Evolutionary conservation across 2,329 filamentous ascomycete genomes (phyloP).

Genomic region (Scleromitrula shiraiana): DNA sequence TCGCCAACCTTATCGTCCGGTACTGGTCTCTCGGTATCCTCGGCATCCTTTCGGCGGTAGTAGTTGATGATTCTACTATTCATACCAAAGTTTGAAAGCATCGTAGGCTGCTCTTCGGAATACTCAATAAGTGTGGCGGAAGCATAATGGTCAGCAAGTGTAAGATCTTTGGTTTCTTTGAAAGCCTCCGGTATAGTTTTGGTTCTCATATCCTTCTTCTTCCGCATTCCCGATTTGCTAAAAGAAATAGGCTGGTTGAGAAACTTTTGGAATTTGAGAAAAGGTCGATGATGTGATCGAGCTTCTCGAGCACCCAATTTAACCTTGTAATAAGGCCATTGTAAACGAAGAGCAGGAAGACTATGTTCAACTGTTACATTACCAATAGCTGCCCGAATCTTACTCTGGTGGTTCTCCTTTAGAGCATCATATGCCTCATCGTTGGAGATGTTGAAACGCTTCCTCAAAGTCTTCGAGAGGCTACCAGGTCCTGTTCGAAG

Average conservation of each 20-base stretch:
- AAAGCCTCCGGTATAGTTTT: constrained; percentile 74
- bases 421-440: constrained; percentile 92
- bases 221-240: constrained; percentile 62
- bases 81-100: constrained; percentile 96
- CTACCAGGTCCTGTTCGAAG: constrained; percentile 60
- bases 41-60: constrained; percentile 74
- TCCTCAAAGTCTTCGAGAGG: constrained; percentile 63
- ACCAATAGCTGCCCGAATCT: constrained; percentile 84
- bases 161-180: constrained; percentile 70
- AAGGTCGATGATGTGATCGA: constrained; percentile 77
- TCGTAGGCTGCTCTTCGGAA: constrained; percentile 84
- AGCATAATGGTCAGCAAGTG: constrained; percentile 74
- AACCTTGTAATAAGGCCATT: constrained; percentile 94
- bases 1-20: constrained; percentile 70
- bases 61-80: constrained; percentile 94
- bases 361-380: constrained; percentile 92
- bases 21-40: constrained; percentile 37
- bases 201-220: constrained; percentile 75
- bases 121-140: constrained; percentile 87
- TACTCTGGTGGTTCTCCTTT: constrained; percentile 95
- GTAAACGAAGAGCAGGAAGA: constrained; percentile 80
- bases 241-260: constrained; percentile 64
- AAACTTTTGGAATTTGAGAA: constrained; percentile 62
- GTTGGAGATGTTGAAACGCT: constrained; percentile 92
- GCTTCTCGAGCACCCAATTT: constrained; percentile 65